These are phyloP conservation scores for Fusarium keratoplasticum DNA, from an alignment of 2,329 filamentous ascomycete species.

Conservation along the genomic window DNA sequence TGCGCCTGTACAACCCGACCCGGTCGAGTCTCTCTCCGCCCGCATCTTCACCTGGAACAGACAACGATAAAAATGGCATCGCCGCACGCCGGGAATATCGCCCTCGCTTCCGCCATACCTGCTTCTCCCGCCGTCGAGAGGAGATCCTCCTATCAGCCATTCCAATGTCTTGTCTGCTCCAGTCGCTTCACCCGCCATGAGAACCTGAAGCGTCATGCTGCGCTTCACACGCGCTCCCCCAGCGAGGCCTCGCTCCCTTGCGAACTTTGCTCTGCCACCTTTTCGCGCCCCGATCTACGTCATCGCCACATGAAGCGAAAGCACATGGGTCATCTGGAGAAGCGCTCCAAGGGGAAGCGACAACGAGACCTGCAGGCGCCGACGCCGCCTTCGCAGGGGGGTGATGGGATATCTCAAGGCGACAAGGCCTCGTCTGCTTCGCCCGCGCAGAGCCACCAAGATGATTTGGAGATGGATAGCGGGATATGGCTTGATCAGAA, in stretches of 20 bases:
- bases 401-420: neutral
- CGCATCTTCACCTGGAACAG: neutral
- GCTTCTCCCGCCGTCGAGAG: neutral
- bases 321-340: constrained; percentile 45
- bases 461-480: neutral
- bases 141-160: constrained; percentile 47
- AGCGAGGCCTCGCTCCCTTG: constrained; percentile 49
- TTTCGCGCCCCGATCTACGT: constrained; percentile 55
- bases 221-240: constrained; percentile 50
- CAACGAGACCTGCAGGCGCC: constrained; percentile 11
- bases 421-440: constrained; percentile 4
- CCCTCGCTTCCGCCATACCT: neutral
- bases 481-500: neutral
- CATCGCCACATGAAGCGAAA: constrained; percentile 56
- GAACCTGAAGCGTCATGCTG: constrained; percentile 53
- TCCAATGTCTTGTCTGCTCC: constrained; percentile 54
- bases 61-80: constrained; percentile 8
- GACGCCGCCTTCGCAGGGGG: constrained; percentile 6
- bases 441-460: constrained; percentile 1
- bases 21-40: neutral
- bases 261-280: constrained; percentile 52
- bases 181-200: constrained; percentile 38
- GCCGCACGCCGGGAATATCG: neutral
- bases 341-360: neutral
- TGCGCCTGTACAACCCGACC: neutral